Percentiles rank a stretch among this genome's conserved stretches.
Conservation (phyloP, 2,329 filamentous ascomycete genomes). For the Monosporascus sp. region DNA sequence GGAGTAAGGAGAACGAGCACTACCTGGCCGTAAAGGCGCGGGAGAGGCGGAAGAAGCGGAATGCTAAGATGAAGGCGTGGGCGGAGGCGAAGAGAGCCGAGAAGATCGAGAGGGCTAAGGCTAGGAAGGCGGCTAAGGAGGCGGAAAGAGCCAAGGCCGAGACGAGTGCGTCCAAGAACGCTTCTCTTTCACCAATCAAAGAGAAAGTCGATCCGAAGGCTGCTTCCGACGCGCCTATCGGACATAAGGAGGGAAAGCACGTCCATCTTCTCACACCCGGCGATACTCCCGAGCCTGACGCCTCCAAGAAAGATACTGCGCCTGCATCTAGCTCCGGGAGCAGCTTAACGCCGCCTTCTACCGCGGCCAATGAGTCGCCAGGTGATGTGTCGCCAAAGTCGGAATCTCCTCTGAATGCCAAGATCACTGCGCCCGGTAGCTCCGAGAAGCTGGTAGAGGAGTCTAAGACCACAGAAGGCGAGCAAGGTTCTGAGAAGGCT, state of each 20-base stretch:
- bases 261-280: slow-evolving; percentile 26
- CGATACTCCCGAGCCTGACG: slow-evolving; percentile 7
- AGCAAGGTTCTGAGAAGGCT: slow-evolving; percentile 15
- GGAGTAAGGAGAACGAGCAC: slow-evolving; percentile 23
- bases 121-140: slow-evolving; percentile 14
- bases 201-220: background rate
- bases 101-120: slow-evolving; percentile 18
- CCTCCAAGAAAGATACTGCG: slow-evolving; percentile 5
- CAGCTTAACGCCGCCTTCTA: slow-evolving; percentile 10
- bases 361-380: slow-evolving; percentile 8
- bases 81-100: slow-evolving; percentile 26
- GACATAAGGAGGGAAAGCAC: slow-evolving; percentile 25
- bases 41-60: slow-evolving; percentile 33
- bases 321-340: slow-evolving; percentile 11
- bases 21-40: slow-evolving; percentile 35
- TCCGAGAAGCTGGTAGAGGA: slow-evolving; percentile 6
- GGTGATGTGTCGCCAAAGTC: background rate
- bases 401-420: background rate
- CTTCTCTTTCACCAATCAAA: too few species aligned
- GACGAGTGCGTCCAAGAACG: background rate
- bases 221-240: background rate
- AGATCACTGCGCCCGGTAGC: slow-evolving; percentile 19
- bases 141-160: slow-evolving; percentile 9
- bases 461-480: slow-evolving; percentile 6
- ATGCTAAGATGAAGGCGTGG: slow-evolving; percentile 33